These are phyloP conservation scores for Erigeron canadensis DNA, from an alignment of 129 eudicot species.

Conservation along the genomic window DNA sequence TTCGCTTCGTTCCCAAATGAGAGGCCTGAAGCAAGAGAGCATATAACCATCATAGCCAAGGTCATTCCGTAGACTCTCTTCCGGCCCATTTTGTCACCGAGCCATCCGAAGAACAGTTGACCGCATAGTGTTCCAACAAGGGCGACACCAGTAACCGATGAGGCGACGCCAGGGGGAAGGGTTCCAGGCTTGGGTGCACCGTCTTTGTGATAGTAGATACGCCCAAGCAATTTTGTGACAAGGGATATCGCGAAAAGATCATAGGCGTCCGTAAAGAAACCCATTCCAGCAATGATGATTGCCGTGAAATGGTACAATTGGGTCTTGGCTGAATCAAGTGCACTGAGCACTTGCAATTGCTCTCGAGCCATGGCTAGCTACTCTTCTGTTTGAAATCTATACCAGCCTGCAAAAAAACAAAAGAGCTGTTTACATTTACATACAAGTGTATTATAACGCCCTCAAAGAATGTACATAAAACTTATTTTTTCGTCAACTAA, in stretches of 20 bases:
- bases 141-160: constrained; percentile 51
- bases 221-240: constrained; percentile 51
- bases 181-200: constrained; percentile 37
- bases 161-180: constrained; percentile 38
- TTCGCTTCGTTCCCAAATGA: constrained; percentile 33
- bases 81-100: constrained; percentile 56
- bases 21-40: constrained; percentile 50
- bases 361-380: constrained; percentile 43
- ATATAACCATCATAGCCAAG: constrained; percentile 40
- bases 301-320: constrained; percentile 55
- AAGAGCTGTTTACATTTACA: no score
- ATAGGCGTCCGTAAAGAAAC: constrained; percentile 60
- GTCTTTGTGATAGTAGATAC: constrained; percentile 38
- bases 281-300: constrained; percentile 57
- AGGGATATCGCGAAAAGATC: constrained; percentile 52
- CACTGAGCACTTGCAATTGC: constrained; percentile 42
- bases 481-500: no score
- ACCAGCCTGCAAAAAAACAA: constrained; percentile 4
- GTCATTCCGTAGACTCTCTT: constrained; percentile 54
- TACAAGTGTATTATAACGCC: no score
- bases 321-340: constrained; percentile 58
- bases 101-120: constrained; percentile 57
- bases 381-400: constrained; percentile 16
- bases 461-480: no score
- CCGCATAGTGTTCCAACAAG: constrained; percentile 46